These are phyloP conservation scores for Besnoitia besnoiti DNA, from an alignment of 169 alveolate species.

Conservation along the genomic window DNA sequence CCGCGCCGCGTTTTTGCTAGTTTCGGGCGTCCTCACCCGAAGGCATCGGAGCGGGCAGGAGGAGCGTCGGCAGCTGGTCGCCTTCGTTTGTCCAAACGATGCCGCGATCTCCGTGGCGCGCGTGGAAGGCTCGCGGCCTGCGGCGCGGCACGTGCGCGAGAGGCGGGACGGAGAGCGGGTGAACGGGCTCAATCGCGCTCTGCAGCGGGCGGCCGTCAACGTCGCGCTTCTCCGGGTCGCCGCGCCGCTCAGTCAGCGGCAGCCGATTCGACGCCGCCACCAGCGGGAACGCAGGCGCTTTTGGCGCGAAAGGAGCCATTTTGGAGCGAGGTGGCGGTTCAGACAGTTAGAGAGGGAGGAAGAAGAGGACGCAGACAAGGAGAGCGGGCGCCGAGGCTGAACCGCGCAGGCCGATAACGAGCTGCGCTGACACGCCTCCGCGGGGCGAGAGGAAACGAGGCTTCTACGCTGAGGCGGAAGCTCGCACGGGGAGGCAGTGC, in stretches of 20 bases:
- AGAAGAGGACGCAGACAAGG: not conserved
- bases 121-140: not conserved
- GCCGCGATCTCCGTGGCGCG: not conserved
- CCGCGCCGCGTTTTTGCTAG: not conserved
- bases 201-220: not conserved
- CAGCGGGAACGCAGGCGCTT: conserved; percentile 1
- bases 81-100: not conserved
- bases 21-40: not conserved
- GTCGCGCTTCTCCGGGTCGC: not conserved
- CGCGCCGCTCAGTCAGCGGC: not conserved
- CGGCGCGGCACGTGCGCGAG: not conserved
- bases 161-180: not conserved
- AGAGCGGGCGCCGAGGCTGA: not conserved
- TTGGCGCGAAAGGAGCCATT: not conserved
- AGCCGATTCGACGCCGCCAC: conserved; percentile 12
- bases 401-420: too few relatives aligned
- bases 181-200: not conserved
- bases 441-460: too few relatives aligned
- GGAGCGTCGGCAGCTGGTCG: not conserved
- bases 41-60: not conserved
- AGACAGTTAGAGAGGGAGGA: not conserved
- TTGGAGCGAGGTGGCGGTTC: not conserved
- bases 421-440: too few relatives aligned
- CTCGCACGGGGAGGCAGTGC: too few relatives aligned
- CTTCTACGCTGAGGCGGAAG: too few relatives aligned